phyloP scores from a whole-genome alignment of 1,284 basidiomycete genomes.

The Ustilago sp. region DNA sequence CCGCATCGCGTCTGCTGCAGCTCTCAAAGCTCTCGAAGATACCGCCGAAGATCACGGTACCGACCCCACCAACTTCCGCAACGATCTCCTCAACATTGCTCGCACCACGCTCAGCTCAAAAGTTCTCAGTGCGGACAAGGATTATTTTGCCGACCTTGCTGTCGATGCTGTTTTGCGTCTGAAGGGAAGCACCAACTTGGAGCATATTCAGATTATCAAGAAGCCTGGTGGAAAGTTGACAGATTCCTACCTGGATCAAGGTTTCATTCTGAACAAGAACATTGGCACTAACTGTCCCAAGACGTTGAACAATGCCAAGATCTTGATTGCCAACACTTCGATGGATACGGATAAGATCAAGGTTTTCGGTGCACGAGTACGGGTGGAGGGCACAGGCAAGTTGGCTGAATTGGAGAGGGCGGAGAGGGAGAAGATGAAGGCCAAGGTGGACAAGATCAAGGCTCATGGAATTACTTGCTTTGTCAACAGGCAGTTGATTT shows the following conservation, averaged over 20 bases:
- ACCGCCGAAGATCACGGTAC: slow-evolving; percentile 83
- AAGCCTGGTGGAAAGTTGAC: slow-evolving; percentile 98
- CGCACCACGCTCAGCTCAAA: slow-evolving; percentile 95
- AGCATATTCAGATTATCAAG: slow-evolving; percentile 99
- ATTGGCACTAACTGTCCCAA: slow-evolving; percentile 96
- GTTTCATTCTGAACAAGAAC: slow-evolving; percentile 97
- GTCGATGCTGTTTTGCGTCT: slow-evolving; percentile 95
- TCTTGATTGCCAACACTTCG: slow-evolving; percentile 96
- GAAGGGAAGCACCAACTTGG: slow-evolving; percentile 94
- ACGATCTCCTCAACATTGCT: slow-evolving; percentile 95
- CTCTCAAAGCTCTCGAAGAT: slow-evolving; percentile 83
- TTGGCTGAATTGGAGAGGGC: slow-evolving; percentile 97
- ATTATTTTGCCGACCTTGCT: slow-evolving; percentile 97
- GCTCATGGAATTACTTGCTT: slow-evolving; percentile 96
- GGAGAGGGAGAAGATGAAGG: slow-evolving; percentile 99
- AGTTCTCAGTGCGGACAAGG: slow-evolving; percentile 95
- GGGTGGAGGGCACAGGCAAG: slow-evolving; percentile 95
- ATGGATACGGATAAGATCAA: slow-evolving; percentile 99
- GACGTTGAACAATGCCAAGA: slow-evolving; percentile 92
- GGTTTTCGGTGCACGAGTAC: slow-evolving; percentile 95
- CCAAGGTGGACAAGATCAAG: slow-evolving; percentile 94
- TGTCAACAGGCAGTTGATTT: slow-evolving; percentile 98
- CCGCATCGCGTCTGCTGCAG: slow-evolving; percentile 88
- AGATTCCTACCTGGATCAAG: slow-evolving; percentile 98
- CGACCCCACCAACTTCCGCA: slow-evolving; percentile 81